A percentile compares a stretch with the other conserved stretches of the same genome.
These are phyloP conservation scores for cucumber (Cucumis sativus) DNA, from an alignment of 306 rosid genomes.

Conservation along the genomic window DNA sequence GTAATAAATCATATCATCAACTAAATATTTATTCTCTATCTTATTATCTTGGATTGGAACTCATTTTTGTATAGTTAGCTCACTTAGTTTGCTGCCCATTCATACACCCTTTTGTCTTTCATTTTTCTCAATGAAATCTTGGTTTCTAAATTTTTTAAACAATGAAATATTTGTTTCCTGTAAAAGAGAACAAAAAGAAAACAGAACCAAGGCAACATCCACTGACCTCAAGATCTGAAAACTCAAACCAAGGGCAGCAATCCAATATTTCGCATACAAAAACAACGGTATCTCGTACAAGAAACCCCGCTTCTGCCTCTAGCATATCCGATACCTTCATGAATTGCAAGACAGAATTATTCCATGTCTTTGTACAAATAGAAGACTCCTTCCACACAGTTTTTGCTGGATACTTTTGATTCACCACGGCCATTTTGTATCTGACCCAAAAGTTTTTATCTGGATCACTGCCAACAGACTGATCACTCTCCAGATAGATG, in stretches of 20 bases:
- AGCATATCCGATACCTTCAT: slow-evolving; percentile 98
- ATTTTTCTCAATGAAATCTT: background rate
- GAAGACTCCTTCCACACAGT: slow-evolving; percentile 99
- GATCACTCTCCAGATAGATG: slow-evolving; percentile 97
- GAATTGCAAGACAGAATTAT: slow-evolving; percentile 97
- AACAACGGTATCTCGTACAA: slow-evolving; percentile 86
- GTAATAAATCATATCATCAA: background rate
- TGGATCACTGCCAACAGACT: slow-evolving; percentile 85
- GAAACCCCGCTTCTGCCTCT: slow-evolving; percentile 97
- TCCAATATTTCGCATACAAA: slow-evolving; percentile 97
- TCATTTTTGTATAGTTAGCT: background rate
- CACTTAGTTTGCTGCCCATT: background rate
- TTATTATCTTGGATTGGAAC: background rate
- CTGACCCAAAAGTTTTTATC: slow-evolving; percentile 98
- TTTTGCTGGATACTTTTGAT: slow-evolving; percentile 84
- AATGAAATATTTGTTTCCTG: background rate
- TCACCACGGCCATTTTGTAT: slow-evolving; percentile 95
- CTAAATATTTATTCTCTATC: background rate
- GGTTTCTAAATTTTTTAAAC: background rate
- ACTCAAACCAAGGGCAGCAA: slow-evolving; percentile 99
- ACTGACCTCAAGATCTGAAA: slow-evolving; percentile 94
- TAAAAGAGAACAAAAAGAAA: background rate
- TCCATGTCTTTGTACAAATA: slow-evolving; percentile 97
- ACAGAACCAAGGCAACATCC: slow-evolving; percentile 8
- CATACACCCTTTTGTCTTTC: background rate